Conservation (phyloP, 2,329 filamentous ascomycete species). For the Rutstroemia sp. region DNA sequence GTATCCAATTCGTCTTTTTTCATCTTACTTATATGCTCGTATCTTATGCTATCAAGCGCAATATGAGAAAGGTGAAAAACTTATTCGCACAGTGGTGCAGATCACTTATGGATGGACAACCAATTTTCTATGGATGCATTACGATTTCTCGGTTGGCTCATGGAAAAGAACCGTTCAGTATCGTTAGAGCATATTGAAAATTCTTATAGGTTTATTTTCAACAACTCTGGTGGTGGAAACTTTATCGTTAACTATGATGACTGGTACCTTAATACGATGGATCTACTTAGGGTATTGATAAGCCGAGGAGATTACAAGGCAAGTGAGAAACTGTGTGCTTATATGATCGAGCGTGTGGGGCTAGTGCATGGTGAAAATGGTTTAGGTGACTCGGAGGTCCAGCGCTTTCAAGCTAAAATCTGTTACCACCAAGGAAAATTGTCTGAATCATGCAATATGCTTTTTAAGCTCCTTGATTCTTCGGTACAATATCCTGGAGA, state of each 20-base stretch:
- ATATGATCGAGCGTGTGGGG: neutral
- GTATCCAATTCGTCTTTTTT: neutral
- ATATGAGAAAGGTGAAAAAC: neutral
- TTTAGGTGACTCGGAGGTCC: neutral
- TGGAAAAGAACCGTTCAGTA: neutral
- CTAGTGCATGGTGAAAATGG: neutral
- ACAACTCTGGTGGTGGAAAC: neutral
- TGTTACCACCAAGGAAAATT: neutral
- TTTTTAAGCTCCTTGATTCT: neutral
- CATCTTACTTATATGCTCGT: neutral
- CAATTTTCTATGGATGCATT: neutral
- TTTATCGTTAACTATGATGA: neutral
- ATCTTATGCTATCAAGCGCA: fast-evolving
- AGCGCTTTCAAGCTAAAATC: neutral
- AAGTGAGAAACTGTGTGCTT: neutral
- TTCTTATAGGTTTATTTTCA: neutral
- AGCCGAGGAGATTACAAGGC: neutral
- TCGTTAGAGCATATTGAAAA: too few relatives aligned
- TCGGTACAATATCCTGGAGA: neutral
- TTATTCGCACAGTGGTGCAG: neutral
- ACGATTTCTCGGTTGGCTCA: neutral
- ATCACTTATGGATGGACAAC: neutral
- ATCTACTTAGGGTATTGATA: neutral
- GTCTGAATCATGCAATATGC: neutral
- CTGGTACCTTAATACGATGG: neutral